These are phyloP conservation scores for Vitis labrusca DNA, from an alignment of 164 flowering plant species.

Conservation along the genomic window DNA sequence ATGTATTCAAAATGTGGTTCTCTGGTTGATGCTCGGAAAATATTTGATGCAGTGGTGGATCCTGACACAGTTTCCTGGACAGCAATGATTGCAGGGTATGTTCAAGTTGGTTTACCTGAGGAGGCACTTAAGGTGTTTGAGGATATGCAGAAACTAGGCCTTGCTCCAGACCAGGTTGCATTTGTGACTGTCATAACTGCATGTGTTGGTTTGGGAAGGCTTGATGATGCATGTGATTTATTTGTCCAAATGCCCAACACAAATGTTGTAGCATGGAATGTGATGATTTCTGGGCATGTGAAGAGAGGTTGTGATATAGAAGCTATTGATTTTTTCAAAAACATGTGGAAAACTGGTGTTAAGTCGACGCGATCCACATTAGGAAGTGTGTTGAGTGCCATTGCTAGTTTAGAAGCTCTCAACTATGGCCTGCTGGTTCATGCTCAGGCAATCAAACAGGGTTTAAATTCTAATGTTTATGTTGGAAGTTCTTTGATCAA, in stretches of 20 bases:
- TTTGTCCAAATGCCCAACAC: slow-evolving; percentile 59
- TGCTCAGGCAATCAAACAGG: slow-evolving; percentile 67
- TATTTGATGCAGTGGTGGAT: slow-evolving; percentile 50
- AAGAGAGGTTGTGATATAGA: slow-evolving; percentile 56
- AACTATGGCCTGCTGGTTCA: slow-evolving; percentile 68
- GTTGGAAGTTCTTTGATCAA: slow-evolving; percentile 84
- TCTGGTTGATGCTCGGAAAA: slow-evolving; percentile 50
- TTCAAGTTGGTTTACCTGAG: slow-evolving; percentile 53
- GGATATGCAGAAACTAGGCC: slow-evolving; percentile 47
- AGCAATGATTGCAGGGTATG: slow-evolving; percentile 71
- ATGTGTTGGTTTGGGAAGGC: slow-evolving; percentile 51
- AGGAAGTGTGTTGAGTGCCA: slow-evolving; percentile 84
- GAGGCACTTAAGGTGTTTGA: slow-evolving; percentile 59
- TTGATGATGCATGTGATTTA: slow-evolving; percentile 52
- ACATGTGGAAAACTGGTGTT: slow-evolving; percentile 54
- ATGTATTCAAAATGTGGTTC: slow-evolving; percentile 70
- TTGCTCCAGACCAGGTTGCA: slow-evolving; percentile 65
- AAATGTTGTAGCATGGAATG: slow-evolving; percentile 88
- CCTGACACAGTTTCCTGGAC: slow-evolving; percentile 84
- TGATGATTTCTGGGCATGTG: slow-evolving; percentile 84
- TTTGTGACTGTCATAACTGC: slow-evolving; percentile 67
- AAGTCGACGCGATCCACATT: slow-evolving; percentile 76
- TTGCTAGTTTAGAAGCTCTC: slow-evolving; percentile 52
- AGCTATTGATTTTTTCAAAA: slow-evolving; percentile 49
- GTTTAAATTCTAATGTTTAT: slow-evolving; percentile 68